phyloP scores from a whole-genome alignment of 2,329 filamentous ascomycete genomes.

The Diaporthe sp. region DNA sequence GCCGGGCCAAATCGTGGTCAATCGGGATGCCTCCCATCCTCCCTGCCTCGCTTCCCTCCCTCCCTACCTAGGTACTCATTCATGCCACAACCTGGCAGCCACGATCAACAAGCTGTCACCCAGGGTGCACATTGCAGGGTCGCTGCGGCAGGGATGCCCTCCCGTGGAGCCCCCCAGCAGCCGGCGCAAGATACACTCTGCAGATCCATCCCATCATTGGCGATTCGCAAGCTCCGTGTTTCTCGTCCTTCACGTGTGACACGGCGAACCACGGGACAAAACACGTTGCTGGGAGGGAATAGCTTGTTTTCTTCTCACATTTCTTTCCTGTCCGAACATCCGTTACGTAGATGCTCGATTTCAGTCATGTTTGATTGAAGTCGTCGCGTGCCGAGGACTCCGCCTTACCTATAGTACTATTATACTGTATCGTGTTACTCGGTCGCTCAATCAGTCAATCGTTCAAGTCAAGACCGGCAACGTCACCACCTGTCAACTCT shows the following conservation, averaged over 20 bases:
- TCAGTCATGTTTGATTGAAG: not conserved
- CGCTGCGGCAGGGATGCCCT: conserved; percentile 9
- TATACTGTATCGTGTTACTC: not conserved
- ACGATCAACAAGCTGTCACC: conserved; percentile 10
- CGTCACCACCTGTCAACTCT: conserved; percentile 16
- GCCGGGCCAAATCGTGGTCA: not conserved
- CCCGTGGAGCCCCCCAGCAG: not conserved
- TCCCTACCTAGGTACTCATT: not conserved
- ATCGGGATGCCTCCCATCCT: not conserved
- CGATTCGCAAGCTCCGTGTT: conserved; percentile 19
- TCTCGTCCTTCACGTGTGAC: conserved; percentile 25
- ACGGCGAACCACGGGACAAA: conserved; percentile 16
- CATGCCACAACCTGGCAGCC: not conserved
- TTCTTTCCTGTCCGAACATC: not conserved
- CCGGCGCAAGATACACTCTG: conserved; percentile 22
- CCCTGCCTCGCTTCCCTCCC: not conserved
- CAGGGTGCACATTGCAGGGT: conserved; percentile 10
- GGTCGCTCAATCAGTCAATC: not conserved
- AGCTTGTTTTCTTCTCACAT: not conserved
- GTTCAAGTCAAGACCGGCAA: not conserved
- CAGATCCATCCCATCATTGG: conserved; percentile 28
- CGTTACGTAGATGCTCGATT: not conserved
- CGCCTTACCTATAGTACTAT: not conserved
- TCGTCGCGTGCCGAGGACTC: not conserved
- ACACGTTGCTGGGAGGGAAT: not conserved